Base-by-base conservation (phyloP, 495 filamentous ascomycete species). In the Rhizodiscina lignyota region DNA sequence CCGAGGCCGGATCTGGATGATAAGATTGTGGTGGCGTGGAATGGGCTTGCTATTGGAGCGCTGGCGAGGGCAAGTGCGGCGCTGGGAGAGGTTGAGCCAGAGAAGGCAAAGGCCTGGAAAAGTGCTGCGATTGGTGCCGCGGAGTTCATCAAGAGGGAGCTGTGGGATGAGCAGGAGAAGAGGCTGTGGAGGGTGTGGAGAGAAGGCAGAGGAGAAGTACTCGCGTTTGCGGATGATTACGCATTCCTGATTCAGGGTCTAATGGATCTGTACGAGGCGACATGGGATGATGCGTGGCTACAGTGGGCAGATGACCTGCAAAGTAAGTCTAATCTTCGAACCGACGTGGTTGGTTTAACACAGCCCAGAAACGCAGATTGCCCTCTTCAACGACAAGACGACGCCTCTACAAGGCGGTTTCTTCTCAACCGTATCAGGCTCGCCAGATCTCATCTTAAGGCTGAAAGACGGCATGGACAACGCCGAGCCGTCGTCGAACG, bases 391-490 rank as follows among this genome's bases (percentile, higher is more conserved):
- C 51, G 62, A 66, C 26, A 37, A n/a, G n/a, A n/a, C n/a, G n/a
- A n/a, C n/a, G n/a, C n/a, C 47, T 18, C 47, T 57, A 31, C 52
- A 57, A 35, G 71, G 77, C 20, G 89, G 75, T 28, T 97, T 93
- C 63, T 97, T 87, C 60, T 83, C 77, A n/a, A 94, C 84, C 5
- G 65, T 66, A 2, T 63, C 55, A 18, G 50, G 60, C 42, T 70
- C 76, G 5, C 66, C 77, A 11, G 74, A 85, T 43, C 71, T 83
- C 15, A 74, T 97, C 35, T 68, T 96, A 17, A 75, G 89, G 5
- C 64, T 94, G 37, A 97, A 97, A 59, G 81, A 82, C 37, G 89
- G 83, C 33, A 92, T 94, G 60, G 89, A 97, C 53, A 79, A 77
- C 23, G 77, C 81, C 12, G 79, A 84, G 34, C 91, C 89, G 1